phyloP scores from a whole-genome alignment of 2,329 filamentous ascomycete genomes.

The Colletotrichum sidae region DNA sequence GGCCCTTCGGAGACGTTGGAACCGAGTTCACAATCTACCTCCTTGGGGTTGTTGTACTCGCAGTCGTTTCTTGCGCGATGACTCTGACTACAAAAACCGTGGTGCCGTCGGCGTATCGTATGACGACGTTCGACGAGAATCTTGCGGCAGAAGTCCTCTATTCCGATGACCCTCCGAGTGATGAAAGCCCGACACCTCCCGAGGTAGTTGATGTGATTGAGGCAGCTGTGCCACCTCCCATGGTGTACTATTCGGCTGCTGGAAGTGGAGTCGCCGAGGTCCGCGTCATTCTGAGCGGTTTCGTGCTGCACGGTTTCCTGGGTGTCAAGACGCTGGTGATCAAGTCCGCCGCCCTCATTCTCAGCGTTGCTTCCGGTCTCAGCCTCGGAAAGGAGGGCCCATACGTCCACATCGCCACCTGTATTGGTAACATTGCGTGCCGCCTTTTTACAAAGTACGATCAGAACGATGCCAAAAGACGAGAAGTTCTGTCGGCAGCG shows the following conservation, averaged over 20 bases:
- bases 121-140: conserved; percentile 93
- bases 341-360: conserved; percentile 84
- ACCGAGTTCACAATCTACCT: conserved; percentile 86
- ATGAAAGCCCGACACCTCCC: conserved; percentile 57
- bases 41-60: conserved; percentile 75
- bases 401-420: conserved; percentile 97
- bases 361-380: conserved; percentile 92
- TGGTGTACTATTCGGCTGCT: conserved; percentile 95
- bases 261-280: conserved; percentile 98
- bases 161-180: conserved; percentile 54
- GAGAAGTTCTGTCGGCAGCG: conserved; percentile 92
- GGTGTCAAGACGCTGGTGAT: conserved; percentile 87
- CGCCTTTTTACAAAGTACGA: conserved; percentile 96
- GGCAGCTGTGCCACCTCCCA: conserved; percentile 66
- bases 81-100: conserved; percentile 94
- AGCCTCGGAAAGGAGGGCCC: conserved; percentile 95
- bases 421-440: conserved; percentile 94
- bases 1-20: conserved; percentile 63
- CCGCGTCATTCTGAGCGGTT: conserved; percentile 96
- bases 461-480: conserved; percentile 90
- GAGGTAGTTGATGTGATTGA: conserved; percentile 51
- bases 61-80: conserved; percentile 79
- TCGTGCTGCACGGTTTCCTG: conserved; percentile 95
- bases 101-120: conserved; percentile 87
- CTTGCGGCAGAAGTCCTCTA: conserved; percentile 70